Conservation (phyloP, 805 yeast species). For the Saturnispora gosingensis region DNA sequence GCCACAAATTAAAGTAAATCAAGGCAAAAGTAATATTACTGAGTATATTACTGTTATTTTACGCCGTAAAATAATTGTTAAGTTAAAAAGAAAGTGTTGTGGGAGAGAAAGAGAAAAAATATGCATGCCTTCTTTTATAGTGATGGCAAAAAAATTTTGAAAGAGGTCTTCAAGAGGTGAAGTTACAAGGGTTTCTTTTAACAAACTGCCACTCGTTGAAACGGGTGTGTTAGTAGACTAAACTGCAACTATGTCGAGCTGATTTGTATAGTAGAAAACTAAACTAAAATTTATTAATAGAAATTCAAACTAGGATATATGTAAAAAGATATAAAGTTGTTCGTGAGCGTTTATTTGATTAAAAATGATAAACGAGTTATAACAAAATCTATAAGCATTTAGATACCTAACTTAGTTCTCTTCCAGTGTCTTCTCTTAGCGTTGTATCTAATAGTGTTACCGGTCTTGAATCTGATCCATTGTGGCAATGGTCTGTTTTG, state of each 20-base stretch:
- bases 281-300: constrained; percentile 1
- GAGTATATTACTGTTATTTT: no score
- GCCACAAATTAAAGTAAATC: not conserved
- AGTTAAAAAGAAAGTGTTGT: not conserved
- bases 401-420: constrained; percentile 97
- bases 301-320: not conserved
- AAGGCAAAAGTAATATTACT: no score
- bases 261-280: not conserved
- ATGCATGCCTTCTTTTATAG: not conserved
- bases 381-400: constrained; percentile 30
- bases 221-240: not conserved
- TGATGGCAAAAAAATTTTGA: not conserved
- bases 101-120: not conserved
- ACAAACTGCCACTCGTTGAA: not conserved
- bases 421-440: constrained; percentile 99
- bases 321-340: not conserved
- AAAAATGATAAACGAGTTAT: not conserved
- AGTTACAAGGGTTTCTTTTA: not conserved
- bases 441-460: constrained; percentile 96
- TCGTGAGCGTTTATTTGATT: not conserved
- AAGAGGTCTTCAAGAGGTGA: not conserved
- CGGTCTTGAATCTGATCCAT: constrained; percentile 98
- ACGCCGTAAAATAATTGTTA: not conserved
- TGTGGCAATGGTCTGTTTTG: constrained; percentile 99
- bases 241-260: no score